Base-by-base conservation (phyloP, 495 filamentous ascomycete genomes). In the Penicillium antarcticum region DNA sequence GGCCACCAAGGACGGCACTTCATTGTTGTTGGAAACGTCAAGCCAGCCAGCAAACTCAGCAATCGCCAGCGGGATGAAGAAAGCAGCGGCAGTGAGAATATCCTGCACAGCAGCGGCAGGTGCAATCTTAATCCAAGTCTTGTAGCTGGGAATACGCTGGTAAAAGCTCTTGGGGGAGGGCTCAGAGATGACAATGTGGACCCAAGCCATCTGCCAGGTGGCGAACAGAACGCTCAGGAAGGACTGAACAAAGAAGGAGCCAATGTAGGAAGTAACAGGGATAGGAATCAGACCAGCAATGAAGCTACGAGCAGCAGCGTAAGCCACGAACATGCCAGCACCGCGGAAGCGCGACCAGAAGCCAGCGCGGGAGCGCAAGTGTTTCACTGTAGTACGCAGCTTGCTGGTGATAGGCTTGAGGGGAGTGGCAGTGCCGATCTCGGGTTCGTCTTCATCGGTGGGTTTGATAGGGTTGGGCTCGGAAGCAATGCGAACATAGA, bases 101-200 rank as follows among this genome's bases (percentile, higher is more conserved):
- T 73, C 62, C 43, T 72, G 65, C 45, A 80, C 62, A 17, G 75
- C 72, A 16, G 72, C 69, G 3, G 81, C 80, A 17, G 81, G 75
- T 9, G 74, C 68, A 48, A 85, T 71, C 48, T 75, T 69, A 33
- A 69, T 62, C 74, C 75, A 80, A 29, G 65, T 63, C 35, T 65
- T 60, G 44, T 60, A 67, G 19, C 69, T 60, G 11, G 75, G 74
- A n/a, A 83, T 70, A 26, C 80, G 77, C 56, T 72, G 69, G 50
- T 66, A 79, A 57, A 71, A 81, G 29, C 68, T 65, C 70, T 79
- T 78, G 32, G 67, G 57, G 6, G 77, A 77, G 16, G 77, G 75
- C 60, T 78, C 68, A 11, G 81, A 78, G 61, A 85, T 83, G 51
- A 83, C 74, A 52, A 80, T 81, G 66, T 85, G 79, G 5, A 83